phyloP scores from a whole-genome alignment of 306 rosid genomes.

The Prunus mume region DNA sequence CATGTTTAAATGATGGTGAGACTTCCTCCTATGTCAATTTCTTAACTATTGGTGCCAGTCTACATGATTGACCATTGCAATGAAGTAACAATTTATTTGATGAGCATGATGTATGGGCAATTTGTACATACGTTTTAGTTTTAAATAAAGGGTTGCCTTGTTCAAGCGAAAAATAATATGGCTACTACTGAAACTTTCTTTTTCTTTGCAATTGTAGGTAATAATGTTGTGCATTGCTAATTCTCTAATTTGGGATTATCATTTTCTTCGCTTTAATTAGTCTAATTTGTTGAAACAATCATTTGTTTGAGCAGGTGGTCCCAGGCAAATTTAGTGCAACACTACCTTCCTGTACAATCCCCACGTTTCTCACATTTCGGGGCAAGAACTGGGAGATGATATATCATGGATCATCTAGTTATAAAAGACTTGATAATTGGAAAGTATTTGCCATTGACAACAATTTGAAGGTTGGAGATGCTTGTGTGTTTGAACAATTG shows the following conservation, averaged over 20 bases:
- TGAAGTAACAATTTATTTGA: background rate
- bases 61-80: background rate
- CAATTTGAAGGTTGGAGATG: slow-evolving; percentile 55
- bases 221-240: background rate
- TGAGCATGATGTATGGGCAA: too few relatives aligned
- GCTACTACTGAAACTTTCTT: background rate
- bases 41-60: background rate
- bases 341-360: slow-evolving; percentile 38
- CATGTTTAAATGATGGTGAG: background rate
- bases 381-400: slow-evolving; percentile 46
- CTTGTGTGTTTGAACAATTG: slow-evolving; percentile 54
- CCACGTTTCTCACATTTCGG: slow-evolving; percentile 23
- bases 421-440: slow-evolving; percentile 39
- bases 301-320: slow-evolving; percentile 30
- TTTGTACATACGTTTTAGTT: too few relatives aligned
- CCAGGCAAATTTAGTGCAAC: background rate
- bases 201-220: background rate
- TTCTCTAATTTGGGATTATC: background rate
- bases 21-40: background rate
- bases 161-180: background rate
- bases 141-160: too few relatives aligned
- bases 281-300: slow-evolving; percentile 5
- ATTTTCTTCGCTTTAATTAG: background rate
- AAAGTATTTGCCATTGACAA: slow-evolving; percentile 39
- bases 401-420: slow-evolving; percentile 20